A percentile compares a stretch with the other conserved stretches of the same genome.
phyloP scores from a whole-genome alignment of 176 grass and related monocot species.

The Carex kokanica region DNA sequence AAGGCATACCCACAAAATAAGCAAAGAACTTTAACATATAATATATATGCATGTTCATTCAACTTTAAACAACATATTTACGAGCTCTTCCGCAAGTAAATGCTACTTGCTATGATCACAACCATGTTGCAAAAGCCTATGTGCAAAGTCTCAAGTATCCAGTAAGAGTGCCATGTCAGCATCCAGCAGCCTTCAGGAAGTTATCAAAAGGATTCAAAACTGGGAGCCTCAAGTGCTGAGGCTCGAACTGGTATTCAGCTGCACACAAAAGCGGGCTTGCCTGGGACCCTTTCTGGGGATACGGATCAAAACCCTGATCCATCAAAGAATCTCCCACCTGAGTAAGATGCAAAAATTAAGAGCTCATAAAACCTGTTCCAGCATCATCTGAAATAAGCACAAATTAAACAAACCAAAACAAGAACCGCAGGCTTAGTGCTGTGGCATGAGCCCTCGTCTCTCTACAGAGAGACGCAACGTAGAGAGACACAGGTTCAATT shows the following conservation, averaged over 20 bases:
- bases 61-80: constrained; percentile 14
- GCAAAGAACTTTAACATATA: constrained; percentile 4
- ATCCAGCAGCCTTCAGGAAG: constrained; percentile 52
- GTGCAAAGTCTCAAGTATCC: not conserved
- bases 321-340: constrained; percentile 46
- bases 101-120: not conserved
- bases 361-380: not conserved
- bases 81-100: constrained; percentile 5
- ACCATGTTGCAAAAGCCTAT: not conserved
- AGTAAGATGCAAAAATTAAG: not conserved
- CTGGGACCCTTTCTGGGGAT: constrained; percentile 30
- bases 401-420: constrained; percentile 32
- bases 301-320: constrained; percentile 28
- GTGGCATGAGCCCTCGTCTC: no score
- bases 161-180: constrained; percentile 31
- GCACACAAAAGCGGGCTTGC: constrained; percentile 12
- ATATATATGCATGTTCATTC: constrained; percentile 5
- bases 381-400: not conserved
- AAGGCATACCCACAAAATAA: constrained; percentile 7
- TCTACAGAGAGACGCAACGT: no score
- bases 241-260: constrained; percentile 36
- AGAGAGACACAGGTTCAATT: no score
- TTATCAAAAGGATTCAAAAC: constrained; percentile 69
- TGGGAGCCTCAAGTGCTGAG: constrained; percentile 58
- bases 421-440: no score